Percentiles rank a stretch among this genome's conserved stretches.
Evolutionary conservation across 75 land plant species (phyloP).

Genomic region (Sequoia sempervirens): DNA sequence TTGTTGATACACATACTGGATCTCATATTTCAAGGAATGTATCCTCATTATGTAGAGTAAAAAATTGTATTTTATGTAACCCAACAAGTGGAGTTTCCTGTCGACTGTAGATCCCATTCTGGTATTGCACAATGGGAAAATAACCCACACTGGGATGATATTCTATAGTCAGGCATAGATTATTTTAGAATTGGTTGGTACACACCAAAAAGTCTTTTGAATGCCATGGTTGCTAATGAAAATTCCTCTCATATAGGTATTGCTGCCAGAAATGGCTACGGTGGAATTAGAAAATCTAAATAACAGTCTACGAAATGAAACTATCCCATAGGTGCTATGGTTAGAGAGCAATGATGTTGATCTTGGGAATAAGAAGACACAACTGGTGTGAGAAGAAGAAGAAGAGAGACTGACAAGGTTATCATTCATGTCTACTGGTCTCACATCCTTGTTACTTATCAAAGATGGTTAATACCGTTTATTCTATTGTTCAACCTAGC

Average conservation of each 20-base stretch:
- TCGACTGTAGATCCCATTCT: slow-evolving; percentile 62
- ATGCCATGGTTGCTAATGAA: slow-evolving; percentile 24
- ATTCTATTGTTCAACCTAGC: slow-evolving; percentile 23
- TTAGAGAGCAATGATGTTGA: slow-evolving; percentile 13
- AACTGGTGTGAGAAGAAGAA: slow-evolving; percentile 71
- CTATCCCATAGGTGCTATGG: slow-evolving; percentile 5
- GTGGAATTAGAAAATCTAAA: not conserved
- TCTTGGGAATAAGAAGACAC: slow-evolving; percentile 23
- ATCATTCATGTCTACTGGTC: slow-evolving; percentile 77
- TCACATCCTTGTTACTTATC: slow-evolving; percentile 58
- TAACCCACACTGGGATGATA: slow-evolving; percentile 64
- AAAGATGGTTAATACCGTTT: slow-evolving; percentile 43
- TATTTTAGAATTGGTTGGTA: slow-evolving; percentile 63
- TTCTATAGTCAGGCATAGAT: slow-evolving; percentile 52
- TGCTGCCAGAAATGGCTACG: not conserved
- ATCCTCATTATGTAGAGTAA: slow-evolving; percentile 35
- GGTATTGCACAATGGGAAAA: slow-evolving; percentile 80
- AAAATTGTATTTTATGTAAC: slow-evolving; percentile 80
- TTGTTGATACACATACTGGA: slow-evolving; percentile 88
- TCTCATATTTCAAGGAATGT: slow-evolving; percentile 78
- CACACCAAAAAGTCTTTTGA: slow-evolving; percentile 59
- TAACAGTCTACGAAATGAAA: not conserved
- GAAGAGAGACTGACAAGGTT: slow-evolving; percentile 63
- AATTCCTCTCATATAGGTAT: not conserved
- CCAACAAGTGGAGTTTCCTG: slow-evolving; percentile 79